A percentile compares a stretch with the other conserved stretches of the same genome.
Conservation (phyloP, 148 eudicot genomes). For the Rhododendron molle region DNA sequence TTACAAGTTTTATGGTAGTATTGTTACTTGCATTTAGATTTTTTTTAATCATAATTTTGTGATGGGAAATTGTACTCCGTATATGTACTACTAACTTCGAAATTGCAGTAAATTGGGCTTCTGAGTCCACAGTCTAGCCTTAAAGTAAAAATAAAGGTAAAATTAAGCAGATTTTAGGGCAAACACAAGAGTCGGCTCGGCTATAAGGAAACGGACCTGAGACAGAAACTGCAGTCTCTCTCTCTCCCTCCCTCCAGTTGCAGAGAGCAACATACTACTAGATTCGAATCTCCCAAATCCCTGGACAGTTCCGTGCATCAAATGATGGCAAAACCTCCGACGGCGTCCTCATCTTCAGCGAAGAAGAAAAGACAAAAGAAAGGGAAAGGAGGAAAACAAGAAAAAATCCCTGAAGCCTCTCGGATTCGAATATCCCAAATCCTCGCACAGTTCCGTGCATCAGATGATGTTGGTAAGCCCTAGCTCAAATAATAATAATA, state of each 20-base stretch:
- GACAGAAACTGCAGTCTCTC: neutral
- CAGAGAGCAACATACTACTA: neutral
- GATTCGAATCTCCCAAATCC: no score
- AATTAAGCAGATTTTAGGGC: neutral
- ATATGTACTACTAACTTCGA: no score
- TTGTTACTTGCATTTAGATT: no score
- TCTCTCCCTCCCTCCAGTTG: neutral
- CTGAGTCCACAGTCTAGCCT: no score
- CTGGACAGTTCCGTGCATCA: neutral
- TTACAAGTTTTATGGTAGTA: no score
- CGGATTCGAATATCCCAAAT: slow-evolving; percentile 6
- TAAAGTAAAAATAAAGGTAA: no score
- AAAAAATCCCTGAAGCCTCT: slow-evolving; percentile 9
- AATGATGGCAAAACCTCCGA: neutral
- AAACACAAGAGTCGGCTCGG: neutral
- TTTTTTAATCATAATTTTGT: neutral
- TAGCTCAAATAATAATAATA: neutral
- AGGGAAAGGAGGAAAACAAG: neutral
- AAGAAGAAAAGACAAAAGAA: neutral
- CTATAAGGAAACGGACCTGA: neutral
- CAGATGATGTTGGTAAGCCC: neutral
- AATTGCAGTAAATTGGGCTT: no score
- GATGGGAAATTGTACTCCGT: neutral
- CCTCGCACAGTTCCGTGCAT: neutral
- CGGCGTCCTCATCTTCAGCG: neutral